Evolutionary conservation across 2,329 filamentous ascomycete genomes (phyloP), one percentile per base, ranked within the genome.

Genomic region (Colletotrichum higginsianum): DNA sequence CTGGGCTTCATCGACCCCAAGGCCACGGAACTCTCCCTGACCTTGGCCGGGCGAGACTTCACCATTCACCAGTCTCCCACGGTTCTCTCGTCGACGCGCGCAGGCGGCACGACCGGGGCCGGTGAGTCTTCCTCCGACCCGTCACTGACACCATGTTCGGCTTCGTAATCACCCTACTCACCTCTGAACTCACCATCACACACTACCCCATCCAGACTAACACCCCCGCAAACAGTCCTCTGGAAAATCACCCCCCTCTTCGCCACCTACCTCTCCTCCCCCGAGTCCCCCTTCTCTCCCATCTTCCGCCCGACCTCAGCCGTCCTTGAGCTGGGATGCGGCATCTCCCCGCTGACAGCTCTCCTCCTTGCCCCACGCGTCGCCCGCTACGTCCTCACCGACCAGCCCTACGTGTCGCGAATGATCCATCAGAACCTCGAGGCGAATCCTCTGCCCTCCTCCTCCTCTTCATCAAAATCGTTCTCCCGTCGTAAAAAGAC

Each of bases 211-310:
- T 35, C 5, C 50, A 46, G 42, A 71, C 62, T 50, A 52, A 35
- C 61, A 21, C 52, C 61, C 26, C 3, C 26, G 15, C 16, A 23
- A 44, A 49, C 49, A 93, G 95, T 98, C 21, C 86, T 98, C 11
- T 99, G 96, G 96, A 95, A 93, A 81, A 92, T 98, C 75, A 96
- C 94, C 0, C 94, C 95, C 11, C 85, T 91, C 55, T 91, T 98
- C 78, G 94, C 95, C 26, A 85, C 90, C 74, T 98, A 94, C 94
- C 87, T 98, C 56, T 86, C 90, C 44, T 86, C 87, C 4, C 81
- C 87, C 2, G 78, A 81, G 40, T 95, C 94, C 79, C 80, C 90
- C 0, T 86, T 98, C 58, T 76, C 82, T 67, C 83, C 82, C 56
- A 77, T 92, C 61, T 84, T 96, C 9, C 81, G 84, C 30, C 71